These are phyloP conservation scores for Globisporangium nagaii DNA, from an alignment of 352 stramenopile genomes.

Conservation along the genomic window DNA sequence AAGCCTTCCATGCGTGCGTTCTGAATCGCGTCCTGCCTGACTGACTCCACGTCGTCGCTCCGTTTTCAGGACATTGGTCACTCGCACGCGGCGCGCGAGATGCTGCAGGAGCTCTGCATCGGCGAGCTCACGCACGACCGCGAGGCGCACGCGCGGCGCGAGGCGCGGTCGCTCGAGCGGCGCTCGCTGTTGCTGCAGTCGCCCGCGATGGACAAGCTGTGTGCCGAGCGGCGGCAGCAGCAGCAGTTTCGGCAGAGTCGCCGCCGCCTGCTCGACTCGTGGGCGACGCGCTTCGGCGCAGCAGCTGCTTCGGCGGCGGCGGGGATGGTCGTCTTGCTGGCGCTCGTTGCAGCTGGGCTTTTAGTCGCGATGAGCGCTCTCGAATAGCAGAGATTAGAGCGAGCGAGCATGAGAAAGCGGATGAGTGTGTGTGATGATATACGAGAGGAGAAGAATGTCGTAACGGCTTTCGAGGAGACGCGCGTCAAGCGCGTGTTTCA, in stretches of 20 bases:
- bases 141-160: slow-evolving; percentile 5
- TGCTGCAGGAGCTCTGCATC: slow-evolving; percentile 88
- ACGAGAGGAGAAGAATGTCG: too few species aligned
- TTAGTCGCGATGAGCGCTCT: too few species aligned
- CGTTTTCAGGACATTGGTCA: slow-evolving; percentile 85
- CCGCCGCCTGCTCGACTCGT: neutral
- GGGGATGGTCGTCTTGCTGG: too few species aligned
- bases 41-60: neutral
- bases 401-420: too few species aligned
- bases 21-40: neutral
- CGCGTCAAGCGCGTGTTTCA: too few species aligned
- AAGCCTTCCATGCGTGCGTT: too few species aligned
- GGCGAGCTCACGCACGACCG: slow-evolving; percentile 48
- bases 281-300: neutral
- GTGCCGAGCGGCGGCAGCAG: neutral
- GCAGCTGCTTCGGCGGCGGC: too few species aligned
- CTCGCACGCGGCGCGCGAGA: slow-evolving; percentile 81
- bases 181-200: slow-evolving; percentile 21
- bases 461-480: too few species aligned
- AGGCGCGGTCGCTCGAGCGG: slow-evolving; percentile 18
- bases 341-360: too few species aligned
- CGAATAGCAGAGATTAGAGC: too few species aligned
- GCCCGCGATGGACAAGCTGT: slow-evolving; percentile 4
- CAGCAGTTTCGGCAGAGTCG: neutral
- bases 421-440: too few species aligned